A percentile compares a stretch with the other conserved stretches of the same genome.
Conservation (phyloP, 306 rosid genomes). For the Styphnolobium japonicum region DNA sequence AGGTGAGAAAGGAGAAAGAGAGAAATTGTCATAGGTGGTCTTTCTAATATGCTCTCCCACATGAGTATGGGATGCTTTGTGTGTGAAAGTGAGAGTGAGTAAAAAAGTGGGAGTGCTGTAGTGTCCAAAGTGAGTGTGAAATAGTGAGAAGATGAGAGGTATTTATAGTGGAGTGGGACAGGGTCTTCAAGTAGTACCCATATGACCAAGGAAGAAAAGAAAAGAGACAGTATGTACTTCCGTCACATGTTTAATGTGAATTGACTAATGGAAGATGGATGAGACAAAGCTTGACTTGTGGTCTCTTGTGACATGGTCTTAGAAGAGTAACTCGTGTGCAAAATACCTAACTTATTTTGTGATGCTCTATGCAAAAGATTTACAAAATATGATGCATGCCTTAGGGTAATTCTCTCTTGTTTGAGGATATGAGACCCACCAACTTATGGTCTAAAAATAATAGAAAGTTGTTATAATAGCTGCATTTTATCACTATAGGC, state of each 20-base stretch:
- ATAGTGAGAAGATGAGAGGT: neutral
- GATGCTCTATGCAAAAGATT: neutral
- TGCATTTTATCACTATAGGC: neutral
- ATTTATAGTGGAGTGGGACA: neutral
- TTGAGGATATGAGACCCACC: too few species aligned
- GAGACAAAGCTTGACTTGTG: neutral
- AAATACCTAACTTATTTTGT: neutral
- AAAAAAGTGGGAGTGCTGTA: neutral
- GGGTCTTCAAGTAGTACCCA: neutral
- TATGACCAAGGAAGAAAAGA: neutral
- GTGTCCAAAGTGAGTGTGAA: neutral
- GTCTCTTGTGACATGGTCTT: neutral
- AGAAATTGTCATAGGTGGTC: too few species aligned
- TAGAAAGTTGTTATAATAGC: neutral
- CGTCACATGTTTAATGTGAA: neutral
- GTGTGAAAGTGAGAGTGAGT: neutral
- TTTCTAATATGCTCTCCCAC: too few species aligned
- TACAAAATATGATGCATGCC: neutral
- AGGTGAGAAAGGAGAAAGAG: too few species aligned
- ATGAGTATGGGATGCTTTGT: neutral
- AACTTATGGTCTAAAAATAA: too few species aligned
- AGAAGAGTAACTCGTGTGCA: neutral
- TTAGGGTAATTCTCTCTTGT: too few species aligned
- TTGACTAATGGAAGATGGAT: neutral
- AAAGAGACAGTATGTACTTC: too few species aligned